Conservation (phyloP, 306 rosid genomes). For the Begonia peltatifolia region DNA sequence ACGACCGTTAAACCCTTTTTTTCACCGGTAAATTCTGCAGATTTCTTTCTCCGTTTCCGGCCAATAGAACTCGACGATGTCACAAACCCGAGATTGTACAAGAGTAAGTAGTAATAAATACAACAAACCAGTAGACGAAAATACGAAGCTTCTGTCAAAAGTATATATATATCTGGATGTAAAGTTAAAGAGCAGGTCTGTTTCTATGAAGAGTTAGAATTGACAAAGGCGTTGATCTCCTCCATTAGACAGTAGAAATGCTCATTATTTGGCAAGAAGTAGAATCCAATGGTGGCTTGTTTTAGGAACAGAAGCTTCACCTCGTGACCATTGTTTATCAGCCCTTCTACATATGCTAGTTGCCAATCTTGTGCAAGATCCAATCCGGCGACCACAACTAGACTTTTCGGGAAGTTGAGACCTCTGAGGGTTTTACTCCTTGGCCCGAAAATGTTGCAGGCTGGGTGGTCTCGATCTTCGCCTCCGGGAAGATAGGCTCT, state of each 20-base stretch:
- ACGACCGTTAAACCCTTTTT: too few relatives aligned
- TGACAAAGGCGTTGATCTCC: slow-evolving; percentile 44
- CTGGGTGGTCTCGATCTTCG: slow-evolving; percentile 60
- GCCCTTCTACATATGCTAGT: slow-evolving; percentile 50
- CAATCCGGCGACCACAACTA: slow-evolving; percentile 62
- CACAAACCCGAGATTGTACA: too few relatives aligned
- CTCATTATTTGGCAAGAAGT: slow-evolving; percentile 61
- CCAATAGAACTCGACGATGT: too few relatives aligned
- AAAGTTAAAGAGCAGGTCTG: too few relatives aligned
- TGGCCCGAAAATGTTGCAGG: slow-evolving; percentile 60
- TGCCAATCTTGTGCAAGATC: slow-evolving; percentile 73
- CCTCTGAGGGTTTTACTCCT: slow-evolving; percentile 37
- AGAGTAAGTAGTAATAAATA: too few relatives aligned
- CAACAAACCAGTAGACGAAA: too few relatives aligned
- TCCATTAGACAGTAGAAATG: slow-evolving; percentile 55
- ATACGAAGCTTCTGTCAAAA: too few relatives aligned
- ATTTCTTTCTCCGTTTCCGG: too few relatives aligned
- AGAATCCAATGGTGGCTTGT: slow-evolving; percentile 68
- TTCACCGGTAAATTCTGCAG: too few relatives aligned
- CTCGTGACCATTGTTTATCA: slow-evolving; percentile 25
- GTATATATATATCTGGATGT: too few relatives aligned
- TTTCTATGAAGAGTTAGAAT: slow-evolving; percentile 30
- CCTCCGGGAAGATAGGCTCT: slow-evolving; percentile 64
- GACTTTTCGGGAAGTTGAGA: slow-evolving; percentile 38
- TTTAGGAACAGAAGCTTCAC: slow-evolving; percentile 50